Evolutionary conservation across 208 protist genomes (phyloP).

Genomic region (Strigomonas culicis): DNA sequence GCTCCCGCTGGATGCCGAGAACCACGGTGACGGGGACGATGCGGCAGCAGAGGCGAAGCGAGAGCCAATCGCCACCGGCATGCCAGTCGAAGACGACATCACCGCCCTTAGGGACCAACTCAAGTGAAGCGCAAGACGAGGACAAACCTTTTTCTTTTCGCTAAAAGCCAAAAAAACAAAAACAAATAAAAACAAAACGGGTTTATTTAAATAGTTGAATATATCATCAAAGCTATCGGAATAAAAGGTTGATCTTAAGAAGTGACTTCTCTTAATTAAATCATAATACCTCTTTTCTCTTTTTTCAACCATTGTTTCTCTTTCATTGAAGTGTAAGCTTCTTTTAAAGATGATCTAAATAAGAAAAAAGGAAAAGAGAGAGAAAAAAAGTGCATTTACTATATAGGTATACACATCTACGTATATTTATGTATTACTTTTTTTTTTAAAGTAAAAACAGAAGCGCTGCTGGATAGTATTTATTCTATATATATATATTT

Average conservation of each 20-base stretch:
- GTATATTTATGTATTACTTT: too few relatives aligned
- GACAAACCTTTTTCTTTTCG: neutral
- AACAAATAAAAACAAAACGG: neutral
- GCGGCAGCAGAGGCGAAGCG: too few relatives aligned
- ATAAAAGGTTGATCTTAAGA: too few relatives aligned
- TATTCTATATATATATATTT: too few relatives aligned
- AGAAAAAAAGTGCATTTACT: neutral
- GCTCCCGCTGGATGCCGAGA: neutral
- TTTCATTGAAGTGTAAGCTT: neutral
- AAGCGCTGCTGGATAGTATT: too few relatives aligned
- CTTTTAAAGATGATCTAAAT: neutral
- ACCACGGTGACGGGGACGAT: neutral
- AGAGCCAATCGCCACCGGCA: neutral
- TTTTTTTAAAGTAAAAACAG: too few relatives aligned
- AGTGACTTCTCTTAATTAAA: too few relatives aligned
- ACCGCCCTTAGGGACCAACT: too few relatives aligned
- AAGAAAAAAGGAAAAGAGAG: neutral
- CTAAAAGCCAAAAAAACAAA: neutral
- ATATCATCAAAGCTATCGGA: neutral
- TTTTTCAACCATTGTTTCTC: neutral
- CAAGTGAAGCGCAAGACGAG: too few relatives aligned
- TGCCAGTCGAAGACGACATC: neutral
- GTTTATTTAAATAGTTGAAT: neutral
- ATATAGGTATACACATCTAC: too few relatives aligned
- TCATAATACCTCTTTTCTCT: neutral